Evolutionary conservation across 495 filamentous ascomycete genomes (phyloP), one percentile per base, ranked within the genome.

Genomic region (Collariella sp.): DNA sequence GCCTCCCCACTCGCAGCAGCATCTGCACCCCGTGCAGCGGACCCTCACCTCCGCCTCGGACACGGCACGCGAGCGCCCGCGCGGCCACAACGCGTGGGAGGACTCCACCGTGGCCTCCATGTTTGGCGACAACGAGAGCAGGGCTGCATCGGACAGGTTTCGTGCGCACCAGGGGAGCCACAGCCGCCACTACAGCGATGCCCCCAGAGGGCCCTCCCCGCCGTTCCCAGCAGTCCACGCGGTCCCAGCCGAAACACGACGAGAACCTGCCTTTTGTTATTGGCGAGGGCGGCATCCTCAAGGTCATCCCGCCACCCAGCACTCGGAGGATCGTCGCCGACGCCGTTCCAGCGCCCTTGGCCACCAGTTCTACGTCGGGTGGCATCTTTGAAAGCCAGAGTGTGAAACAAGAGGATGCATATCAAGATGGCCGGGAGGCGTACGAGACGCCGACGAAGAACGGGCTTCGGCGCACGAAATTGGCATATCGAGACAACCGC

Each of bases 101-200:
- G 68, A 70, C 31, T 70, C 68, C 19, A 67, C 68, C 0, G 61
- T 70, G 5, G 66, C 58, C 15, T 70, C 68, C 55, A 63, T 70
- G 58, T 66, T 69, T 59, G 62, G 56, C 52, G 66, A 67, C 39
- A 54, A 43, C 45, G 62, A 65, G 39, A 59, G 62, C 62, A 59
- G 61, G 39, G 58, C 60, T 40, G 55, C 58, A 26, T 67, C 64
- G 19, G 67, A 67, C 10, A 60, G 59, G 34, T 47, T 57, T 24
- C 67, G 61, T 43, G 59, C 48, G 35, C 62, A 57, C 35, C 62
- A 62, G 50, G 44, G 10, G 51, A 50, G 46, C 46, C 60, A 62
- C 54, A 50, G 34, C 34, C 64, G 68, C 48, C 59, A 62, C 38
- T 56, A 61, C 60, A 68, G 58, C 53, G 59, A 62, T 20, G 47